phyloP scores from a whole-genome alignment of 495 filamentous ascomycete species.

The Oidiodendron maius region DNA sequence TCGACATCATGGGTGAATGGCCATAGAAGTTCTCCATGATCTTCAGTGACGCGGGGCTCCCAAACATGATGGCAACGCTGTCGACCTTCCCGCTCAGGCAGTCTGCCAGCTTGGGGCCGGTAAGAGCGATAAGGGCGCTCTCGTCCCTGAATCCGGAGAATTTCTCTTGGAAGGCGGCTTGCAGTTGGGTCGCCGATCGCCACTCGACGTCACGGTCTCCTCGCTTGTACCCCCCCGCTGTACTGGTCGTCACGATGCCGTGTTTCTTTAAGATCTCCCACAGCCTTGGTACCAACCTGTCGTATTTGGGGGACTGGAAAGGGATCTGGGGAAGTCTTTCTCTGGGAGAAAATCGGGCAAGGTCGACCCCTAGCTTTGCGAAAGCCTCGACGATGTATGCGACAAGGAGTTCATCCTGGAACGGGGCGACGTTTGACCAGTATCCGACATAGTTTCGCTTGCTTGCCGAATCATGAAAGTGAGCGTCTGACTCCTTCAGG shows the following conservation, averaged over 20 bases:
- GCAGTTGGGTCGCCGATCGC: constrained; percentile 25
- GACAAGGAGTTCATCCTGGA: not conserved
- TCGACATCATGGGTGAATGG: constrained; percentile 32
- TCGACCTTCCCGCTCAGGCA: constrained; percentile 36
- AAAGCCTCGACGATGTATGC: constrained; percentile 35
- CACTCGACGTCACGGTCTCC: too few species aligned
- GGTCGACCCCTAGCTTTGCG: constrained; percentile 22
- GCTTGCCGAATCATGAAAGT: not conserved
- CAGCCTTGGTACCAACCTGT: constrained; percentile 27
- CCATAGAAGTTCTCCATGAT: constrained; percentile 38
- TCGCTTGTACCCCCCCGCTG: constrained; percentile 29
- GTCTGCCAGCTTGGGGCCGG: constrained; percentile 34
- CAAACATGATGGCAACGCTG: constrained; percentile 41
- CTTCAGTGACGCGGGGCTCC: constrained; percentile 34
- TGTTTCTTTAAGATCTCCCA: constrained; percentile 35
- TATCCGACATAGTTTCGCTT: not conserved
- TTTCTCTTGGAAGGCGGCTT: constrained; percentile 28
- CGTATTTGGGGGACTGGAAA: constrained; percentile 19
- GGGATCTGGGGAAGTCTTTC: constrained; percentile 16
- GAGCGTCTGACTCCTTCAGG: too few species aligned
- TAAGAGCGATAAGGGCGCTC: constrained; percentile 34
- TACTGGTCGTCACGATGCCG: constrained; percentile 30
- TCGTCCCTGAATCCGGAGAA: constrained; percentile 34
- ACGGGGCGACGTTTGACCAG: not conserved
- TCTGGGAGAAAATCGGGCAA: constrained; percentile 19